A percentile compares a stretch with the other conserved stretches of the same genome.
These are phyloP conservation scores for Calonectria ilicicola DNA, from an alignment of 2,329 filamentous ascomycete genomes.

Conservation along the genomic window DNA sequence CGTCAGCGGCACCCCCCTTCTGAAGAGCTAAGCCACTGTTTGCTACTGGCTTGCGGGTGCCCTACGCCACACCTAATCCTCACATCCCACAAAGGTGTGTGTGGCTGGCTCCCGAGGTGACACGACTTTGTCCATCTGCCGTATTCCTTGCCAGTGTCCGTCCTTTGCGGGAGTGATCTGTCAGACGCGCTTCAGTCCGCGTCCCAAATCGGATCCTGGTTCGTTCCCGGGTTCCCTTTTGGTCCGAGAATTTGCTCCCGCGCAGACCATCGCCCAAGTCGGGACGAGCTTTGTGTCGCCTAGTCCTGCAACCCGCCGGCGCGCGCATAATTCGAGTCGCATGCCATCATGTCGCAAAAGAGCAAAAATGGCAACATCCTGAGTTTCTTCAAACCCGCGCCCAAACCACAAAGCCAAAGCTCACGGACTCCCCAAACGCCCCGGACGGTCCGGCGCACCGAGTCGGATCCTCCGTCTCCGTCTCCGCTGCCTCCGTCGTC, in stretches of 20 bases:
- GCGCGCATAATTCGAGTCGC: slow-evolving; percentile 1
- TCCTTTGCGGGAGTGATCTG: neutral
- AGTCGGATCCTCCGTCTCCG: slow-evolving; percentile 14
- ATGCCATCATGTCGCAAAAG: slow-evolving; percentile 38
- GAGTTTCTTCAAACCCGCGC: slow-evolving; percentile 53
- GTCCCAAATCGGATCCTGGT: neutral
- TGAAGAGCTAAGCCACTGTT: neutral
- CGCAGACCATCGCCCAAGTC: neutral
- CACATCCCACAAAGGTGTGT: neutral
- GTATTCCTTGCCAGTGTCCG: neutral
- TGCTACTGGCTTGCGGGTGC: neutral
- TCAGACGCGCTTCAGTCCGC: neutral
- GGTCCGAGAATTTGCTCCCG: neutral
- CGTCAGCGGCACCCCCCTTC: neutral
- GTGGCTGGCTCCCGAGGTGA: slow-evolving; percentile 6
- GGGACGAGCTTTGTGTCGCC: neutral
- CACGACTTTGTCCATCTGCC: neutral
- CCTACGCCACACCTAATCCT: slow-evolving; percentile 3
- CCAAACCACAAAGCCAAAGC: slow-evolving; percentile 22
- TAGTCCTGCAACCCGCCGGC: slow-evolving; percentile 5
- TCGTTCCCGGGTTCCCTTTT: neutral
- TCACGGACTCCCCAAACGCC: slow-evolving; percentile 19
- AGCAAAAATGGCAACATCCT: slow-evolving; percentile 49
- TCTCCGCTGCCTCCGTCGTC: slow-evolving; percentile 40
- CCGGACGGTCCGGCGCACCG: slow-evolving; percentile 13